phyloP scores from a whole-genome alignment of 2,329 filamentous ascomycete genomes.

The Paecilomyces fulvus region DNA sequence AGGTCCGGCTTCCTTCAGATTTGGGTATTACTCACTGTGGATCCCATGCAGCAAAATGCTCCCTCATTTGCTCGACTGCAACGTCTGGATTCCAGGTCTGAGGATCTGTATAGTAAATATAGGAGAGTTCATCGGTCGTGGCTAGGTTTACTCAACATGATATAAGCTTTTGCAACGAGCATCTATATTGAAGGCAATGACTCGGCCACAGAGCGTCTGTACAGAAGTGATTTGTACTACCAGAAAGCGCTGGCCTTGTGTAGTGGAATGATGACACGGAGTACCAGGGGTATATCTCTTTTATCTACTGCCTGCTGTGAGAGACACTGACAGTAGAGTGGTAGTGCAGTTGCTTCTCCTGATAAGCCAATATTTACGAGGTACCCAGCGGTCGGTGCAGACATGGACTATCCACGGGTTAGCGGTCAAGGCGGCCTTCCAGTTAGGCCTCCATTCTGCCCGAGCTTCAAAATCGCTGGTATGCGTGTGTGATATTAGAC shows the following conservation, averaged over 20 bases:
- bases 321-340: background rate
- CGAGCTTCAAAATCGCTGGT: conserved; percentile 37
- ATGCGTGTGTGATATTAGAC: conserved; percentile 40
- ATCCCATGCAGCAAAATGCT: conserved; percentile 19
- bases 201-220: conserved; percentile 5
- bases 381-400: conserved; percentile 45
- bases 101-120: conserved; percentile 13
- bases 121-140: conserved; percentile 17
- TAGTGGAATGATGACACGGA: conserved; percentile 10
- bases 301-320: background rate
- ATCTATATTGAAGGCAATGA: conserved; percentile 7
- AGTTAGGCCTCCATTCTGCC: conserved; percentile 44
- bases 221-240: conserved; percentile 13
- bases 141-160: conserved; percentile 22
- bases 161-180: conserved; percentile 19
- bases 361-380: conserved; percentile 45
- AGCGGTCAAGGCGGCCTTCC: conserved; percentile 43
- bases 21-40: background rate
- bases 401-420: conserved; percentile 49
- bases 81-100: conserved; percentile 17
- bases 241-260: conserved; percentile 13
- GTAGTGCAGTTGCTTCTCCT: conserved; percentile 44
- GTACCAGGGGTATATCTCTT: conserved; percentile 12
- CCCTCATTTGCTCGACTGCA: conserved; percentile 17
- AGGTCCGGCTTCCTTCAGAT: no score